Evolutionary conservation across 2,329 filamentous ascomycete species (phyloP).

Genomic region (Aspergillus latus): DNA sequence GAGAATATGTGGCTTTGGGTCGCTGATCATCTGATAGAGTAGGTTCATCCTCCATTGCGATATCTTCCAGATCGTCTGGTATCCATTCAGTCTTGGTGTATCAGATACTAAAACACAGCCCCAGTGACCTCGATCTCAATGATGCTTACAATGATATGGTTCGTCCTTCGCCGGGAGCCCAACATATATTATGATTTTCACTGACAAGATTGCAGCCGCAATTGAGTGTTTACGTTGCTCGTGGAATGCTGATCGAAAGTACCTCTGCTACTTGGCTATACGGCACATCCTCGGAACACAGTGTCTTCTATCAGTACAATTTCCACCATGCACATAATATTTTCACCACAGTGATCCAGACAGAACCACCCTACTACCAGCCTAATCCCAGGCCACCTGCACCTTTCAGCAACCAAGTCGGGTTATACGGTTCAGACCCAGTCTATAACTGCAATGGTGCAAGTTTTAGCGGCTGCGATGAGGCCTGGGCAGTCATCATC

Average conservation of each 20-base stretch:
- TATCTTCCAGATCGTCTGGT: neutral
- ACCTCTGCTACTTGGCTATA: constrained; percentile 11
- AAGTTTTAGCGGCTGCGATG: constrained; percentile 4
- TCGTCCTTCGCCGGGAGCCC: neutral
- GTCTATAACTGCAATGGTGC: constrained; percentile 1
- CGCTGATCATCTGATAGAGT: constrained; percentile 13
- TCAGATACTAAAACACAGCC: no score
- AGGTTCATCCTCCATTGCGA: neutral
- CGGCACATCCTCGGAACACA: constrained; percentile 11
- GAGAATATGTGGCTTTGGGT: constrained; percentile 15
- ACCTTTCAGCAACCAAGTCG: constrained; percentile 4
- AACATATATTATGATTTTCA: neutral
- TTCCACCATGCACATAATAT: constrained; percentile 9
- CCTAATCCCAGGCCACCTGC: constrained; percentile 8
- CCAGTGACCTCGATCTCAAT: constrained; percentile 8
- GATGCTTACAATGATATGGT: constrained; percentile 12
- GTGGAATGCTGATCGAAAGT: constrained; percentile 10
- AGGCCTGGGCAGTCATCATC: constrained; percentile 10
- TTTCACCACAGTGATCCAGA: constrained; percentile 10
- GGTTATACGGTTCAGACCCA: constrained; percentile 2
- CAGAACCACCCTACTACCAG: constrained; percentile 10
- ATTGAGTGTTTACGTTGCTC: constrained; percentile 8
- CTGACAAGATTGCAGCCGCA: neutral
- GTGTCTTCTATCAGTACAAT: constrained; percentile 12
- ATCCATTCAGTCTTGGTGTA: no score